Evolutionary conservation across 2,329 filamentous ascomycete species (phyloP), one percentile per base, ranked within the genome.

Genomic region (Penicillium brasilianum): DNA sequence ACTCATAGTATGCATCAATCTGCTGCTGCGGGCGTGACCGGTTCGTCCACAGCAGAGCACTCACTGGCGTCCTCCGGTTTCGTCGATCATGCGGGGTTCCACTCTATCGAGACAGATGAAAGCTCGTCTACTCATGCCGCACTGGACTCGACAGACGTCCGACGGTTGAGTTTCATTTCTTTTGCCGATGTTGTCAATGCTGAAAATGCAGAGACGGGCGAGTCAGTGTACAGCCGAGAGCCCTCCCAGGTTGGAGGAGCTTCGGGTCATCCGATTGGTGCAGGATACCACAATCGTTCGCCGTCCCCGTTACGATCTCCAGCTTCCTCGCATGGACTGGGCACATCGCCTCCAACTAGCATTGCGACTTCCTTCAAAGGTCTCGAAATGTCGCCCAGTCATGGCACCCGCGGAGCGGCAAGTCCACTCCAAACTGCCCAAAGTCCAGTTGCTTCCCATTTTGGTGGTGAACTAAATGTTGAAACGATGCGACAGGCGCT

Each of bases 401-500:
- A 71, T 76, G 85, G 71, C 83, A 83, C 78, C 76, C 78, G 79
- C 55, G 76, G 86, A 8, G 76, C 91, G 18, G 86, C 84, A 36
- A 92, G 90, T 73, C 90, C 89, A 18, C 67, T 74, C 3, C 82
- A 82, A 28, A 83, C 84, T 48, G 77, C 82, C 10, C 82, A 83
- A 64, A 83, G 82, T 58, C 83, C 85, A 55, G 78, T 86, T 36
- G 66, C 76, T 36, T 76, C 82, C 52, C 81, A 62, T 55, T 69
- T 82, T 62, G 84, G 82, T 49, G 86, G 88, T 28, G 93, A 97
- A 64, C 81, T 97, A 61, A 92, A 90, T 61, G 90, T 97, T 66
- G 93, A 97, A 82, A 97, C 93, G 4, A 96, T 97, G 93, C 85
- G 89, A 55, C 93, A 97, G 78, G 93, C 92, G 16, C 81, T 97